Evolutionary conservation across 2,329 filamentous ascomycete species (phyloP), one percentile per base, ranked within the genome.

Genomic region (Ophiostoma tasmaniense): DNA sequence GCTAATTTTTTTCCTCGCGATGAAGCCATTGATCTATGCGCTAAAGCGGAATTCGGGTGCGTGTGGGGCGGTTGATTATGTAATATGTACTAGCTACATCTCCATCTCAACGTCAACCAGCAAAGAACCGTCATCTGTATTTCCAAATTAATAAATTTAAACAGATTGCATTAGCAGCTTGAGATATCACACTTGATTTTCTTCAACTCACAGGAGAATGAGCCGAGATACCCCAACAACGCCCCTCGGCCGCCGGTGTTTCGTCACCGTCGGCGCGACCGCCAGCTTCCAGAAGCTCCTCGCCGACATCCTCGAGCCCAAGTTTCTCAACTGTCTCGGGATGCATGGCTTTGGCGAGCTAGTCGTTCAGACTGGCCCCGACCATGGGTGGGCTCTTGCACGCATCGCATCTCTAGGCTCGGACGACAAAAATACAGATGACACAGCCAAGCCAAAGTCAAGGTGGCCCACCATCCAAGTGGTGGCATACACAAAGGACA

Each of bases 191-290:
- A 28, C 42, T 30, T 33, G 35, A 7, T 17, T 22, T 25, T 22
- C 30, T 42, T 22, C 10, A 11, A 17, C 17, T 14, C 20, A 13
- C 28, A 62, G 17, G 35, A 37, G 3, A 22, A 64, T 37, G 33
- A 33, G 30, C 30, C 6, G 39, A n/a, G 61, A 37, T 1, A 11
- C 28, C 28, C 20, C 45, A 30, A 30, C 7, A 30, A 3, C 14
- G 1, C 5, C 33, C n/a, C 39, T 39, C 22, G 62, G 76, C 78
- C 42, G 76, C 81, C 67, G 95, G 1, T 73, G 91, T 76, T 91
- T 99, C 73, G 89, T 97, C 68, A 98, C 95, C 0, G 90, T 97
- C 37, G 95, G 95, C 69, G 94, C 95, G 6, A 99, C 94, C 0
- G 93, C 93, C 20, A 86, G 90, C 25, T 99, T 99, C 79, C 82